Conservation (phyloP, 2,329 filamentous ascomycete genomes). For the Blastomyces emzantsi region DNA sequence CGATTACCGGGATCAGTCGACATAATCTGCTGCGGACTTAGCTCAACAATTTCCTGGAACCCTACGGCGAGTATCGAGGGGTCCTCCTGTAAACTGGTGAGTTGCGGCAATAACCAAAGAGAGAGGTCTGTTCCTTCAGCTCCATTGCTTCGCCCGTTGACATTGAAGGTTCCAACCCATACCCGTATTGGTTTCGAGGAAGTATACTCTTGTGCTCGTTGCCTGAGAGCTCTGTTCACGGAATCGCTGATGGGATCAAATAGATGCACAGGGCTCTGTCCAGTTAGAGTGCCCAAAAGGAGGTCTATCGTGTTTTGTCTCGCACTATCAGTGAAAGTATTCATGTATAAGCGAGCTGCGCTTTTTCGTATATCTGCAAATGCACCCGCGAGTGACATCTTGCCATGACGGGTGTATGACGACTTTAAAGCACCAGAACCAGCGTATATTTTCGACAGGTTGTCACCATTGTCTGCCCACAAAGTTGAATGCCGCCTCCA, state of each 20-base stretch:
- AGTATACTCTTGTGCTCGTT: slow-evolving; percentile 60
- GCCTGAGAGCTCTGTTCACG: slow-evolving; percentile 66
- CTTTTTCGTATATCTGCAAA: slow-evolving; percentile 95
- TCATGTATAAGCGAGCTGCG: slow-evolving; percentile 88
- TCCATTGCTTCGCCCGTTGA: slow-evolving; percentile 79
- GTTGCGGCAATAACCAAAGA: slow-evolving; percentile 65
- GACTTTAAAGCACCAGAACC: slow-evolving; percentile 93
- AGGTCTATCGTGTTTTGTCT: slow-evolving; percentile 93
- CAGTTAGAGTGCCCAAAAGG: slow-evolving; percentile 73
- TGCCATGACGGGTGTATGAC: slow-evolving; percentile 86
- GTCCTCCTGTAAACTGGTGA: slow-evolving; percentile 48
- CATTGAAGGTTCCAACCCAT: slow-evolving; percentile 83
- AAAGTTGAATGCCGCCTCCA: slow-evolving; percentile 87
- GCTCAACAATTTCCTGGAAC: slow-evolving; percentile 96
- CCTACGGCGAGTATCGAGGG: slow-evolving; percentile 85
- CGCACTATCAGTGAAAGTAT: slow-evolving; percentile 92
- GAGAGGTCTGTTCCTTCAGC: slow-evolving; percentile 65
- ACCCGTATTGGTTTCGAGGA: slow-evolving; percentile 66
- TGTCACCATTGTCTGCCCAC: slow-evolving; percentile 97
- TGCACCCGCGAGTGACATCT: slow-evolving; percentile 89
- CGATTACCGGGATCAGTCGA: slow-evolving; percentile 86
- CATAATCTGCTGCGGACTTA: slow-evolving; percentile 98
- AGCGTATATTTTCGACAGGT: slow-evolving; percentile 88
- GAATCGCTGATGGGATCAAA: slow-evolving; percentile 94
- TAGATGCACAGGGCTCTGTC: slow-evolving; percentile 72